Base-by-base conservation (phyloP, 257 asterid species). In the Jacaranda mimosifolia region DNA sequence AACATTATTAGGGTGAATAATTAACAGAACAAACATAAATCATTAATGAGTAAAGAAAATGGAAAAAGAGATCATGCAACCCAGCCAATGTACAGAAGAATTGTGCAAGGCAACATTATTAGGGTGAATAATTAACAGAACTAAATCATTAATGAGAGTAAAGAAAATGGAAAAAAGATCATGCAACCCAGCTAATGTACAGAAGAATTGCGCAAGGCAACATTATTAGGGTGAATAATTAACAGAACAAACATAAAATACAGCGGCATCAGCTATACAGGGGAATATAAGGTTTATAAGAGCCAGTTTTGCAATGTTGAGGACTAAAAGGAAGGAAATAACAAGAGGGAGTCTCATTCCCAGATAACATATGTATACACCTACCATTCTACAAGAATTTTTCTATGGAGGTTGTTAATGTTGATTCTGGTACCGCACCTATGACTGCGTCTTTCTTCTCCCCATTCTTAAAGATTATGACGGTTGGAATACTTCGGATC, bases 401-500 rank as follows among this genome's bases (percentile, higher is more conserved):
- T 48, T 91, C 97, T 77, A 94, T 88, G 92, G 82, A 75, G 74
- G 94, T 87, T 63, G 81, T 70, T 76, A 94, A 74, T 7, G 96
- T 90, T 63, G 92, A 18, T 79, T 94, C 92, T 6, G 96, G 97
- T 63, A 94, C 97, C 14, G 98, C 97, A 72, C 98, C 98, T 26
- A 94, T 91, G 26, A 92, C 87, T 36, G 97, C 91, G 6, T 94
- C 98, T 73, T 89, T 94, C 89, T 94, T 94, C 89, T 92, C 96
- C 49, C 98, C 98, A 1, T 76, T 71, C 89, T 87, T 90, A 75
- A 94, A 94, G 70, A 94, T 83, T 70, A 92, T 86, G 78, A 94
- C 98, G 1, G 98, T 94, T 40, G 98, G 98, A 73, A 94, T 94
- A 86, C 98, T 94, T 21, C 98, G 90, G 76, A 94, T 92, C 19